Evolutionary conservation across 805 yeast genomes (phyloP).

Genomic region (Candida qinlingensis): DNA sequence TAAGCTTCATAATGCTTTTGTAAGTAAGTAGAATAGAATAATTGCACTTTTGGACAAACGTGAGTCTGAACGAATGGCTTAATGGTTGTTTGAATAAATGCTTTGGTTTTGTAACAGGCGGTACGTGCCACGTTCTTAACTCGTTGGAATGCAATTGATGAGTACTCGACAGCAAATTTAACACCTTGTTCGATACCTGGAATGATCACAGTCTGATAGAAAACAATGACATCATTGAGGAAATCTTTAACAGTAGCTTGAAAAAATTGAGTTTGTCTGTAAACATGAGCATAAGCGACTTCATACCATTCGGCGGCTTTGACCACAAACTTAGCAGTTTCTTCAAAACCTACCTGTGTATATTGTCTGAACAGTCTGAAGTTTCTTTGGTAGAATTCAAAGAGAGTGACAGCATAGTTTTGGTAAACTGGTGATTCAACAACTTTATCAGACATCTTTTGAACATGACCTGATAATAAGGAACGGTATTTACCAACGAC

Average conservation of each 20-base stretch:
- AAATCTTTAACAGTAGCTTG: not conserved
- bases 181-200: not conserved
- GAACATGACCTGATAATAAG: conserved; percentile 12
- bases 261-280: not conserved
- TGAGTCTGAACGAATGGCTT: not conserved
- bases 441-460: conserved; percentile 3
- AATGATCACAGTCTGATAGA: not conserved
- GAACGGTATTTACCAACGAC: conserved; percentile 11
- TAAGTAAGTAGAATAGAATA: conserved; percentile 5
- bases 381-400: not conserved
- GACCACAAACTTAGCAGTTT: not conserved
- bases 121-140: too few relatives aligned
- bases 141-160: not conserved
- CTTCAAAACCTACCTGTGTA: conserved; percentile 1
- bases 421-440: conserved; percentile 6
- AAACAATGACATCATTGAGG: not conserved
- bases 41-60: not conserved
- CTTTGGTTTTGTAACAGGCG: too few relatives aligned
- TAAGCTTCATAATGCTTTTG: not conserved
- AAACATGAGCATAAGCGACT: not conserved
- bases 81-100: not conserved
- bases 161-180: not conserved
- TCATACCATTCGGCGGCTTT: not conserved
- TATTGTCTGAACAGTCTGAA: not conserved
- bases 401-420: not conserved